phyloP scores from a whole-genome alignment of 2,329 filamentous ascomycete genomes.

The Fusarium metavorans region DNA sequence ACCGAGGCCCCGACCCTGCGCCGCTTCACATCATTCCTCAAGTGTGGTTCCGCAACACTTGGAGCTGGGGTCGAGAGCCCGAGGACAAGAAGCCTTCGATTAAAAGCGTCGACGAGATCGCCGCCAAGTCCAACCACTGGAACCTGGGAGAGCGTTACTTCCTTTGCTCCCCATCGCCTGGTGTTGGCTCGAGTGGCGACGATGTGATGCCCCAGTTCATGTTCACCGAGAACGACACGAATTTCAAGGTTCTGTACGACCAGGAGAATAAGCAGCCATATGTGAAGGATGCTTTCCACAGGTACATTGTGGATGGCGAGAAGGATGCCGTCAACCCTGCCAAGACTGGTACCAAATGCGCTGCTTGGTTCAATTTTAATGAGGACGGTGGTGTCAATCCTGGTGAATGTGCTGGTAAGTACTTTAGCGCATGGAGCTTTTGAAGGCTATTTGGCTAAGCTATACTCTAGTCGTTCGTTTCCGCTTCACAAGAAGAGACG shows the following conservation, averaged over 20 bases:
- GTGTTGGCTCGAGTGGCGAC: constrained; percentile 79
- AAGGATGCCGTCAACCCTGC: constrained; percentile 85
- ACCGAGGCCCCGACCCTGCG: constrained; percentile 89
- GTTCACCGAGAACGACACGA: constrained; percentile 97
- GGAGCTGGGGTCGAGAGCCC: constrained; percentile 90
- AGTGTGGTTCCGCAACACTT: constrained; percentile 97
- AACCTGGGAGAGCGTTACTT: constrained; percentile 86
- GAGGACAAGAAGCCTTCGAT: constrained; percentile 85
- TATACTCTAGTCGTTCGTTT: constrained; percentile 81
- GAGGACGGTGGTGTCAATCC: constrained; percentile 88
- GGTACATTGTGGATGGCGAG: constrained; percentile 85
- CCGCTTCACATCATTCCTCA: constrained; percentile 95
- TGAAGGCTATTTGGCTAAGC: neutral
- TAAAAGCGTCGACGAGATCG: constrained; percentile 71
- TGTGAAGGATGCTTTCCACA: constrained; percentile 96
- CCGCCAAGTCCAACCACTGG: constrained; percentile 81
- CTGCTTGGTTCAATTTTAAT: constrained; percentile 92
- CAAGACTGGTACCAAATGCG: constrained; percentile 85
- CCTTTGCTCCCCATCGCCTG: constrained; percentile 89
- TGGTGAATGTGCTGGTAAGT: constrained; percentile 87
- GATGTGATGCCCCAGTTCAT: constrained; percentile 88
- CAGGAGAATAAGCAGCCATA: constrained; percentile 84
- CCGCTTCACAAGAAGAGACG: constrained; percentile 80
- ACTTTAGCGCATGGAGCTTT: constrained; percentile 52
- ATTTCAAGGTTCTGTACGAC: constrained; percentile 80